These are phyloP conservation scores for Erythrophleum fordii DNA, from an alignment of 306 rosid species.

Conservation along the genomic window DNA sequence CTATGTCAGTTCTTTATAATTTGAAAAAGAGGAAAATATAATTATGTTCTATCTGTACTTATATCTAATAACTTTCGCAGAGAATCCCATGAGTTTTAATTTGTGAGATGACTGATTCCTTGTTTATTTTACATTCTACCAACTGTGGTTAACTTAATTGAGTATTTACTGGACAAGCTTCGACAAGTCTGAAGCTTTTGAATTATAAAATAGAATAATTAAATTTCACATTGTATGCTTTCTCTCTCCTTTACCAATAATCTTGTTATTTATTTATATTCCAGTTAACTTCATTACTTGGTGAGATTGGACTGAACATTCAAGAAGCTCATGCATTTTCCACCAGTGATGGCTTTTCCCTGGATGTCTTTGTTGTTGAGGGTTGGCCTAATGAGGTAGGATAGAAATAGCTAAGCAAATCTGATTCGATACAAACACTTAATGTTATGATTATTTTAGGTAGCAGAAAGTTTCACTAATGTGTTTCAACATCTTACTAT, in stretches of 20 bases:
- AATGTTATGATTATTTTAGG: neutral
- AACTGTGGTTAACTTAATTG: neutral
- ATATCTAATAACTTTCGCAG: constrained; percentile 17
- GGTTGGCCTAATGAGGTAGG: constrained; percentile 94
- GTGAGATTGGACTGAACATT: constrained; percentile 93
- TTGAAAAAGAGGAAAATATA: neutral
- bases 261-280: constrained; percentile 24
- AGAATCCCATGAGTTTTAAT: constrained; percentile 12
- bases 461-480: constrained; percentile 25
- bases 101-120: constrained; percentile 6
- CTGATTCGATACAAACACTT: constrained; percentile 27
- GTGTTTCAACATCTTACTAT: constrained; percentile 19
- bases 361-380: constrained; percentile 96
- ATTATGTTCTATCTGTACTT: constrained; percentile 9
- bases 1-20: neutral
- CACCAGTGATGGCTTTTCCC: constrained; percentile 91
- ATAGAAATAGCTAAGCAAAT: constrained; percentile 30
- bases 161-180: constrained; percentile 19
- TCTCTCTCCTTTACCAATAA: constrained; percentile 37
- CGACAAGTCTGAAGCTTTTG: constrained; percentile 18
- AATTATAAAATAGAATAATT: constrained; percentile 15
- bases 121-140: constrained; percentile 2
- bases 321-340: constrained; percentile 99
- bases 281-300: constrained; percentile 88
- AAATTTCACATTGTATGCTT: constrained; percentile 20